These are phyloP conservation scores for Apiotrichum brassicae DNA, from an alignment of 1,284 basidiomycete species.

Conservation along the genomic window DNA sequence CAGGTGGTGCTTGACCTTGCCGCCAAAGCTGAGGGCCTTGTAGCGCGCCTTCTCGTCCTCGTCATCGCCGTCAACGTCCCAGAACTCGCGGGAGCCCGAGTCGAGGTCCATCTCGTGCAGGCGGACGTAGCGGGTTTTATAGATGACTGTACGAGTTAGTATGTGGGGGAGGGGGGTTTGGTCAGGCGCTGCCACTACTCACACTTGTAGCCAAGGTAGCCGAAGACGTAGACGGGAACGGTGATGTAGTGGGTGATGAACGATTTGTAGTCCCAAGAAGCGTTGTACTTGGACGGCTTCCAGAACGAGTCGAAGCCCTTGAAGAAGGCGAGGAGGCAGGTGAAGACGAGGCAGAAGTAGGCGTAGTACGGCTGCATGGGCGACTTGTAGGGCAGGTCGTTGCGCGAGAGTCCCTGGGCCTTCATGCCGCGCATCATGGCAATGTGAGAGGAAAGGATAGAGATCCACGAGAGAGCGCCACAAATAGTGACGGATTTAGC, in stretches of 20 bases:
- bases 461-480: constrained; percentile 66
- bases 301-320: constrained; percentile 60
- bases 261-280: constrained; percentile 47
- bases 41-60: constrained; percentile 20
- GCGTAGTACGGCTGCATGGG: constrained; percentile 36
- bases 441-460: constrained; percentile 62
- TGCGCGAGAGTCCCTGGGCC: constrained; percentile 59
- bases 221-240: constrained; percentile 52
- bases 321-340: constrained; percentile 60
- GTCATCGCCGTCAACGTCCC: constrained; percentile 55
- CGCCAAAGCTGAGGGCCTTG: constrained; percentile 27
- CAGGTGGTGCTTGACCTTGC: constrained; percentile 36
- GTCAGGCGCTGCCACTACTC: not conserved
- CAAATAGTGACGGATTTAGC: constrained; percentile 63
- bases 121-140: constrained; percentile 54
- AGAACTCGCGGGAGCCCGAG: constrained; percentile 59
- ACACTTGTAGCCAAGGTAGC: constrained; percentile 57
- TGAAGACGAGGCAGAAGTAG: constrained; percentile 55
- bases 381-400: constrained; percentile 63
- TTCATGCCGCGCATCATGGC: constrained; percentile 65
- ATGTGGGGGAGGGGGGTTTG: not conserved
- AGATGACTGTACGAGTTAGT: constrained; percentile 37
- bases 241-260: constrained; percentile 56
- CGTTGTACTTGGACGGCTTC: not conserved
- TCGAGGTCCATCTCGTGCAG: constrained; percentile 58